Evolutionary conservation across 371 early-diverging fungal species (phyloP).

Genomic region (Funneliformis caledonium): DNA sequence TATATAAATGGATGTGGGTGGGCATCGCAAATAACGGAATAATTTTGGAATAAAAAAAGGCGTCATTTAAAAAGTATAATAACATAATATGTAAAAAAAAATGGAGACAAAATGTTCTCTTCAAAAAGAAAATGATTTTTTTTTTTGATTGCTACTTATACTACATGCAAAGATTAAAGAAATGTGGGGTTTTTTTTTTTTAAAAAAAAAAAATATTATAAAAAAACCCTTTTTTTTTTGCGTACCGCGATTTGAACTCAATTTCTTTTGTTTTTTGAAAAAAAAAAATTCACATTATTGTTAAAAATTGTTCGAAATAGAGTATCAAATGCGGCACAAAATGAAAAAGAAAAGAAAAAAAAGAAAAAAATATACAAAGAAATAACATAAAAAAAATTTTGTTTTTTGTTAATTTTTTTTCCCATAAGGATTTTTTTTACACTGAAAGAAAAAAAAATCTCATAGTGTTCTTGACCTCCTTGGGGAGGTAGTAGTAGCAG

Average conservation of each 20-base stretch:
- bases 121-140: too few species aligned
- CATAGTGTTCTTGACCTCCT: not conserved
- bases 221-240: not conserved
- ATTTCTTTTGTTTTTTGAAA: not conserved
- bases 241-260: not conserved
- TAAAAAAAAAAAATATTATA: too few species aligned
- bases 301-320: not conserved
- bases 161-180: too few species aligned
- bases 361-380: not conserved
- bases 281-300: not conserved
- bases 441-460: not conserved
- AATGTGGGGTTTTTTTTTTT: too few species aligned
- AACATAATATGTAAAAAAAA: too few species aligned
- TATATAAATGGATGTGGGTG: too few species aligned
- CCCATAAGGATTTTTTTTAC: not conserved
- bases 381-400: not conserved
- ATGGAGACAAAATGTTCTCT: too few species aligned
- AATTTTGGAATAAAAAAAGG: too few species aligned
- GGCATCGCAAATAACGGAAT: too few species aligned
- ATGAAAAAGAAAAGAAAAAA: not conserved
- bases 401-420: too few species aligned
- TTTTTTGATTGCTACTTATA: too few species aligned
- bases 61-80: too few species aligned
- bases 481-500: constrained; percentile 6
- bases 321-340: not conserved